Evolutionary conservation across 1,139 yeast genomes (phyloP).

Genomic region (Lizanozyma gosingica): DNA sequence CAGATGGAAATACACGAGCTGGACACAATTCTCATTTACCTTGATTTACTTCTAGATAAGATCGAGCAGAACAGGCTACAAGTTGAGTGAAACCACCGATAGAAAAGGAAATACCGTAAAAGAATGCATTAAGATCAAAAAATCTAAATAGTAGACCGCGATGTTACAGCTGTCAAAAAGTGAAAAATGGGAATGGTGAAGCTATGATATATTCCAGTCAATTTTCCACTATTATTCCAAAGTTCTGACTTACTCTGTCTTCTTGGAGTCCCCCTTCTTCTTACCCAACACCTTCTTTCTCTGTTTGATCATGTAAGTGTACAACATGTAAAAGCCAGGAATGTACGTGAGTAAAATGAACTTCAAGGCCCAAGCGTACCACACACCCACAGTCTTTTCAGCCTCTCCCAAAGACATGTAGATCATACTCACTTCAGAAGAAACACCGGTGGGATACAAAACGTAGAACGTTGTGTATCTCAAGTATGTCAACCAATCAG

Average conservation of each 20-base stretch:
- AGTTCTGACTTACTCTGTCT: conserved; percentile 11
- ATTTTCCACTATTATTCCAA: too few relatives aligned
- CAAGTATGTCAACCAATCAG: conserved; percentile 55
- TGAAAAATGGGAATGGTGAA: too few relatives aligned
- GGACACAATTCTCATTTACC: neutral
- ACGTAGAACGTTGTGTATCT: conserved; percentile 79
- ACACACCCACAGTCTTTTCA: conserved; percentile 36
- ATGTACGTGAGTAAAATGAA: conserved; percentile 56
- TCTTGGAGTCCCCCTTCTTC: conserved; percentile 10
- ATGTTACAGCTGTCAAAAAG: too few relatives aligned
- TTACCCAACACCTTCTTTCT: conserved; percentile 59
- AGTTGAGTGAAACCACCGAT: neutral
- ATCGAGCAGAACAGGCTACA: neutral
- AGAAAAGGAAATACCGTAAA: too few relatives aligned
- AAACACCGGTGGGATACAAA: conserved; percentile 86
- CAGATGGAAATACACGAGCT: neutral
- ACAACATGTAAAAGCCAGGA: conserved; percentile 83
- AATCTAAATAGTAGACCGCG: too few relatives aligned
- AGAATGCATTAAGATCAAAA: too few relatives aligned
- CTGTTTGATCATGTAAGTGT: conserved; percentile 83
- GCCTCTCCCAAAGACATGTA: conserved; percentile 64
- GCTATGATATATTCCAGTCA: too few relatives aligned
- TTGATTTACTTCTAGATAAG: neutral
- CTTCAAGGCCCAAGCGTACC: conserved; percentile 48
- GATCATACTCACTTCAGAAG: conserved; percentile 68